Conservation (phyloP, 2,329 filamentous ascomycete species). For the Talaromyces atroroseus region DNA sequence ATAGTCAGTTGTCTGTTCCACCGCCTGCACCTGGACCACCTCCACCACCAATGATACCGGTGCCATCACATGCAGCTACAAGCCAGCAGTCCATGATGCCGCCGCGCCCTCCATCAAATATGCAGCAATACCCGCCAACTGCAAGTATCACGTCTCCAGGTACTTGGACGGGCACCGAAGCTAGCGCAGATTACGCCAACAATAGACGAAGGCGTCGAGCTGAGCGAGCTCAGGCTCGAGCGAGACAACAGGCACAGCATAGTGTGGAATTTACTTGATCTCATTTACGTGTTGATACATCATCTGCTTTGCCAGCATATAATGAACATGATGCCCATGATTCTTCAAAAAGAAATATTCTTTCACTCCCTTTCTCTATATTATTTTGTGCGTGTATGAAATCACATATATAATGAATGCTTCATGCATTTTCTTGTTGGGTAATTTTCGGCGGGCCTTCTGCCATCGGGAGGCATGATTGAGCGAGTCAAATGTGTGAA, state of each 20-base stretch:
- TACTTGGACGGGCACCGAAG: conserved; percentile 45
- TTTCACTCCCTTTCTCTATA: not conserved
- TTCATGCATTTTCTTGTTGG: not conserved
- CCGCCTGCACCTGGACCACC: conserved; percentile 14
- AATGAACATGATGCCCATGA: not conserved
- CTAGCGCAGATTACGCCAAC: conserved; percentile 48
- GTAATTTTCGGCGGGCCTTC: not conserved
- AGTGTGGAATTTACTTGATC: conserved; percentile 46
- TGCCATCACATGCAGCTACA: conserved; percentile 11
- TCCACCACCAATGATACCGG: conserved; percentile 8
- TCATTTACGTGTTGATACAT: not conserved
- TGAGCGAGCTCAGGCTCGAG: conserved; percentile 44
- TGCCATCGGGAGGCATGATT: not conserved
- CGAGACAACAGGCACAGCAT: conserved; percentile 37
- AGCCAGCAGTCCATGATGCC: conserved; percentile 16
- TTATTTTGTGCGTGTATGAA: not conserved
- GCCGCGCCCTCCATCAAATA: conserved; percentile 35
- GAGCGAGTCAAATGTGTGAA: conserved; percentile 5
- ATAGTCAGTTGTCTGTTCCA: conserved; percentile 6
- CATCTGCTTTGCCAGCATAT: not conserved
- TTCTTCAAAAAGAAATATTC: not conserved
- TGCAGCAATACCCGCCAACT: conserved; percentile 19
- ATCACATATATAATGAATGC: not conserved
- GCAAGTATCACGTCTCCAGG: conserved; percentile 34
- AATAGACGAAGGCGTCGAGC: conserved; percentile 50